Evolutionary conservation across 2,329 filamentous ascomycete species (phyloP).

Genomic region (Tolypocladium tropicale): DNA sequence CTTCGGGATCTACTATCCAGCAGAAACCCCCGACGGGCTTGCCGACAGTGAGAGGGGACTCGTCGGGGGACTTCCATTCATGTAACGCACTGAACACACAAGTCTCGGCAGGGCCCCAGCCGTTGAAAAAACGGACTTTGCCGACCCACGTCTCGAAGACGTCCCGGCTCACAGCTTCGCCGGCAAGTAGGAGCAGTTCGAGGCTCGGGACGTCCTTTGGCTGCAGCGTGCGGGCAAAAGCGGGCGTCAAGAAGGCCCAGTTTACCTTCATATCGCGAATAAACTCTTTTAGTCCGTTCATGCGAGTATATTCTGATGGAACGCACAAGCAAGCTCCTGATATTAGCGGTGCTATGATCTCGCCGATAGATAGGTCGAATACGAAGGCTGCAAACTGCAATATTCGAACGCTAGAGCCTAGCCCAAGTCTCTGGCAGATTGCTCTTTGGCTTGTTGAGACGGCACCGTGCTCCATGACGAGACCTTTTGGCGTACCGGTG

Average conservation of each 20-base stretch:
- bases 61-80: not conserved
- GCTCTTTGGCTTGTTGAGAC: not conserved
- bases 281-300: not conserved
- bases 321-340: not conserved
- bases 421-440: not conserved
- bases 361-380: not conserved
- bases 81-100: not conserved
- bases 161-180: slow-evolving; percentile 3
- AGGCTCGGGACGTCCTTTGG: slow-evolving; percentile 3
- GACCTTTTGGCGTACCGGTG: slow-evolving; percentile 3
- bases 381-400: not conserved
- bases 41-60: slow-evolving; percentile 2
- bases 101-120: slow-evolving; percentile 5
- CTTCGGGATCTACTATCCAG: slow-evolving; percentile 2
- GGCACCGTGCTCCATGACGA: not conserved
- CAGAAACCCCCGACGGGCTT: not conserved
- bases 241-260: not conserved
- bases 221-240: slow-evolving; percentile 1
- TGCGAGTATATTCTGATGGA: not conserved
- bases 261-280: not conserved
- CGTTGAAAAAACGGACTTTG: slow-evolving; percentile 4
- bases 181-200: slow-evolving; percentile 2
- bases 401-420: not conserved
- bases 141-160: slow-evolving; percentile 3
- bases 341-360: not conserved